Evolutionary conservation across 2,329 filamentous ascomycete species (phyloP).

Genomic region (Leptographium radiaticola): DNA sequence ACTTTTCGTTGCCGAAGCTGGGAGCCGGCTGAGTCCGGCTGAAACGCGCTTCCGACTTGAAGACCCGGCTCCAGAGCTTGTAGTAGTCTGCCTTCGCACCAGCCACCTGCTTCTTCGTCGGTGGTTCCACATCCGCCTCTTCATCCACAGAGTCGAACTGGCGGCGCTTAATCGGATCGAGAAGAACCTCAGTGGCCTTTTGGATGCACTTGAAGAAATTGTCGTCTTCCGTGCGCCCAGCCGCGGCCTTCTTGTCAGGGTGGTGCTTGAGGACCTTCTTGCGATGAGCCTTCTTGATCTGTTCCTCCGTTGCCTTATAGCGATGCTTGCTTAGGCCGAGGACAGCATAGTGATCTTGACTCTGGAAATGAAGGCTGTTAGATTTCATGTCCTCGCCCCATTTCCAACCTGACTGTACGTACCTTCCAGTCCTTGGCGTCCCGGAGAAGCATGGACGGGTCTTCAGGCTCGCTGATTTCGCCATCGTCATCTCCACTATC

Average conservation of each 20-base stretch:
- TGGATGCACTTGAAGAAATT: slow-evolving; percentile 99
- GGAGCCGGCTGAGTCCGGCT: slow-evolving; percentile 85
- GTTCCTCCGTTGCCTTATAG: slow-evolving; percentile 85
- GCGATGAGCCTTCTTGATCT: slow-evolving; percentile 97
- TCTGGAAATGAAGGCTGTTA: slow-evolving; percentile 31
- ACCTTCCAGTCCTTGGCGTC: slow-evolving; percentile 99
- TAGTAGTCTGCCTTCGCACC: slow-evolving; percentile 77
- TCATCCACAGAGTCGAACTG: slow-evolving; percentile 98
- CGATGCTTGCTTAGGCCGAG: slow-evolving; percentile 88
- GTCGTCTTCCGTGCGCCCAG: slow-evolving; percentile 79
- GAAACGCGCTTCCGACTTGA: slow-evolving; percentile 87
- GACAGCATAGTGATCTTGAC: slow-evolving; percentile 95
- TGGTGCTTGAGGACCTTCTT: slow-evolving; percentile 99
- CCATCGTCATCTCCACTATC: slow-evolving; percentile 77
- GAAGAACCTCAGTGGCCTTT: slow-evolving; percentile 86
- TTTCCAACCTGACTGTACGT: slow-evolving; percentile 16
- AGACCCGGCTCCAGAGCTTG: slow-evolving; percentile 85
- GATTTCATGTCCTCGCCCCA: background rate
- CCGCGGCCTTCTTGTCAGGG: slow-evolving; percentile 95
- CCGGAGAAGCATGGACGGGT: slow-evolving; percentile 78
- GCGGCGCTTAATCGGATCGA: slow-evolving; percentile 81
- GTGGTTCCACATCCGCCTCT: slow-evolving; percentile 80
- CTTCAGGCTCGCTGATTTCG: slow-evolving; percentile 88
- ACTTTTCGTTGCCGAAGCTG: slow-evolving; percentile 69
- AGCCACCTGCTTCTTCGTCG: slow-evolving; percentile 70